These are phyloP conservation scores for Aspergillus indologenus DNA, from an alignment of 495 filamentous ascomycete genomes.

Conservation along the genomic window DNA sequence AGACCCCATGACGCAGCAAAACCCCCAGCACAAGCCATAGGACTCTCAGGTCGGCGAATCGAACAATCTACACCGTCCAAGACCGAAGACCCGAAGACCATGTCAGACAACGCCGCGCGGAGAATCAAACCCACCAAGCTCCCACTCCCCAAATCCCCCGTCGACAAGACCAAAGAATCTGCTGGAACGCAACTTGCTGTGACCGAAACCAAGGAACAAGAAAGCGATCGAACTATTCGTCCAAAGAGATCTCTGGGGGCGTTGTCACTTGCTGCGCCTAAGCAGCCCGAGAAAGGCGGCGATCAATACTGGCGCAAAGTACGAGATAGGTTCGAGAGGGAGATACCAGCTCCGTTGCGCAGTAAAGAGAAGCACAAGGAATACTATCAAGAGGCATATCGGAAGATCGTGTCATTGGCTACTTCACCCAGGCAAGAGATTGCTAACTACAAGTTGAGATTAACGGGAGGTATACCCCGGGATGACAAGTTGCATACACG, in stretches of 20 bases:
- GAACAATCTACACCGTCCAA: neutral
- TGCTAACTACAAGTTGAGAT: constrained; percentile 18
- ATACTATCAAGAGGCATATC: constrained; percentile 20
- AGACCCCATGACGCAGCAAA: constrained; percentile 1
- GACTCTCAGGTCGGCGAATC: neutral
- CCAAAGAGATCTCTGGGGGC: constrained; percentile 13
- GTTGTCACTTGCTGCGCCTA: constrained; percentile 19
- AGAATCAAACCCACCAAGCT: constrained; percentile 33
- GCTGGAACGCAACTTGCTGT: no score
- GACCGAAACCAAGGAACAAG: constrained; percentile 8
- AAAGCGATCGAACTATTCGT: neutral
- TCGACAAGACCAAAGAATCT: constrained; percentile 16
- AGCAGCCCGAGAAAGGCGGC: constrained; percentile 22
- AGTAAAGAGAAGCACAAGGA: constrained; percentile 26
- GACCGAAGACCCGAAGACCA: neutral
- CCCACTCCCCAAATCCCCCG: constrained; percentile 26
- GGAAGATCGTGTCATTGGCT: constrained; percentile 22
- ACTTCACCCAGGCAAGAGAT: constrained; percentile 21
- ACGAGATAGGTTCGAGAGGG: constrained; percentile 30
- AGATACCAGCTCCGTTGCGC: constrained; percentile 23
- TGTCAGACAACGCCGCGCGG: constrained; percentile 11
- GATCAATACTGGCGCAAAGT: constrained; percentile 35
- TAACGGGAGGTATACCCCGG: constrained; percentile 11
- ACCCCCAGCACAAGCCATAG: neutral
- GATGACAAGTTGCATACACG: constrained; percentile 16